Conservation (phyloP, 139 green algal genomes). For the Micractinium conductrix region DNA sequence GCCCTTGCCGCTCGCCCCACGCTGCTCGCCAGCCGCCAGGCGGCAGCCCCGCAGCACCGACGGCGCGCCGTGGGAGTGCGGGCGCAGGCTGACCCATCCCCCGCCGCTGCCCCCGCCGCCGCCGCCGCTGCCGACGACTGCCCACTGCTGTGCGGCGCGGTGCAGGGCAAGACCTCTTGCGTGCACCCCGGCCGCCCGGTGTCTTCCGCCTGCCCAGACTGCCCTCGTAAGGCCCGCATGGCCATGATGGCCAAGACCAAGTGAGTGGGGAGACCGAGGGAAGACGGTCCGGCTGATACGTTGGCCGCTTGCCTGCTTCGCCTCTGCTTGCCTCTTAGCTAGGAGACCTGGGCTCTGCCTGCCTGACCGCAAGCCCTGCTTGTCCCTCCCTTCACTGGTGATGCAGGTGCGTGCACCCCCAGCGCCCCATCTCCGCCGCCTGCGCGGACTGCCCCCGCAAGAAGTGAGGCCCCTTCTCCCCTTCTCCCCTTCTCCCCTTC, state of each 20-base stretch:
- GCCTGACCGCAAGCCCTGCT: background rate
- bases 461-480: slow-evolving; percentile 2
- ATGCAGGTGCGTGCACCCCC: slow-evolving; percentile 5
- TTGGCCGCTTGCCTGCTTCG: too few species aligned
- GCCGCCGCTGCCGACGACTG: background rate
- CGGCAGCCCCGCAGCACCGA: background rate
- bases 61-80: background rate
- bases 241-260: slow-evolving; percentile 2
- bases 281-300: too few species aligned
- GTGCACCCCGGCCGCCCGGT: slow-evolving; percentile 8
- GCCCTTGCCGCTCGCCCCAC: background rate
- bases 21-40: background rate
- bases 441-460: slow-evolving; percentile 17
- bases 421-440: slow-evolving; percentile 5
- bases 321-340: too few species aligned
- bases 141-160: background rate
- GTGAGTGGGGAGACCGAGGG: too few species aligned
- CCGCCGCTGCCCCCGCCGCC: background rate
- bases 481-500: too few species aligned
- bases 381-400: background rate
- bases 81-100: background rate
- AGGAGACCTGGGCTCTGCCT: too few species aligned
- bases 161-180: slow-evolving; percentile 1
- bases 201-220: slow-evolving; percentile 7
- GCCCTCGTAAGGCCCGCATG: background rate